Evolutionary conservation across 192 early-diverging fungal genomes (phyloP), one percentile per base, ranked within the genome.

Genomic region (Backusella liffmaniae): DNA sequence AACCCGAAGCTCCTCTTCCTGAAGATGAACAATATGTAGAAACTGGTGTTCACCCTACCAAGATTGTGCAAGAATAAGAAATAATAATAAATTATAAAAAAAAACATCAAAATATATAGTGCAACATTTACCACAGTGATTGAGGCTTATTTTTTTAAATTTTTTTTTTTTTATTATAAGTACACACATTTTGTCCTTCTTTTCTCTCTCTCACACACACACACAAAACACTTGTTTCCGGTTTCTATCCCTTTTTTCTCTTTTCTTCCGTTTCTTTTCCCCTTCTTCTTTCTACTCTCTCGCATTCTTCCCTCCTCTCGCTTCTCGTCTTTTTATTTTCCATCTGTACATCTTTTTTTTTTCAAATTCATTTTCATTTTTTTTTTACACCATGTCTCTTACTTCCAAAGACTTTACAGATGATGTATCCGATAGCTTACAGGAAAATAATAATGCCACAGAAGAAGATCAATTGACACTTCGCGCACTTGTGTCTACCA

Each of bases 401-500:
- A n/a, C 21, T 56, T 56, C 53, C 18, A 62, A 29, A 23, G 56
- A 62, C 1, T 62, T 62, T 13, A 29, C 56, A 62, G 56, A 62
- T 62, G 56, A 62, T 62, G 23, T 62, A 62, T 29, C 56, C 23
- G 56, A 62, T 62, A 13, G 36, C 18, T 37, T 32, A 51, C 46
- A 81, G 80, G 72, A 80, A 85, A 16, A 29, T 29, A 62, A 62
- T 10, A 8, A 39, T 21, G 21, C 2, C 3, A 62, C 21, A 62
- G 81, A 49, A 42, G 90, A 91, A 73, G 80, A 84, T 65, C 87
- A 85, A 76, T 83, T 96, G 56, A 91, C 92, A 49, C 88, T 98
- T 82, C 92, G 96, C 71, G 93, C 95, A 9, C 85, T 98, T 5
- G 93, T 98, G 32, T 91, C 95, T 35, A 94, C 95, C 80, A 96